Conservation (phyloP, 371 early-diverging fungal species). For the Rhizopus sp. region DNA sequence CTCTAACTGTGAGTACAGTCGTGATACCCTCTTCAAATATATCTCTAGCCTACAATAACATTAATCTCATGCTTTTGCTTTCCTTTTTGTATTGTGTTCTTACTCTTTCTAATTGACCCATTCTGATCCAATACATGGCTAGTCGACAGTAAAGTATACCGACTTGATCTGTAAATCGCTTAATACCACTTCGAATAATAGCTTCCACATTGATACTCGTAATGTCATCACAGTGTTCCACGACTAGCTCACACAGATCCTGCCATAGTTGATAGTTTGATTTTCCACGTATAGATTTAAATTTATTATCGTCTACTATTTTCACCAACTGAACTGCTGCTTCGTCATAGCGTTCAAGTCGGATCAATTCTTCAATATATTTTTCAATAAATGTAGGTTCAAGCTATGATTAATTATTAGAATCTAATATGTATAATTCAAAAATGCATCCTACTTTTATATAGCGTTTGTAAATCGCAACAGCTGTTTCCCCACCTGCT, state of each 20-base stretch:
- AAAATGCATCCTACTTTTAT: constrained; percentile 60
- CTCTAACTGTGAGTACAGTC: constrained; percentile 85
- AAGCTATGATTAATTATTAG: constrained; percentile 33
- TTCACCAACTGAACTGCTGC: constrained; percentile 80
- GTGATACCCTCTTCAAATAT: constrained; percentile 93
- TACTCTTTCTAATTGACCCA: constrained; percentile 78
- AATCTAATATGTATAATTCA: neutral
- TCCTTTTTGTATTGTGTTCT: neutral
- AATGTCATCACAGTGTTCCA: constrained; percentile 73
- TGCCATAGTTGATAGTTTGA: constrained; percentile 87
- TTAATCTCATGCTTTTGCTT: neutral
- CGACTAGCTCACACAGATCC: constrained; percentile 82
- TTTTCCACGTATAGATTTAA: constrained; percentile 71
- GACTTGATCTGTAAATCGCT: constrained; percentile 82
- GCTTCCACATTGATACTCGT: constrained; percentile 72
- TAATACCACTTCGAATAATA: constrained; percentile 88
- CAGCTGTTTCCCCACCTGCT: constrained; percentile 83
- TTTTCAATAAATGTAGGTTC: constrained; percentile 74
- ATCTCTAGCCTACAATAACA: constrained; percentile 66
- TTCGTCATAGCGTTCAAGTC: constrained; percentile 75
- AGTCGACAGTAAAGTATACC: constrained; percentile 89
- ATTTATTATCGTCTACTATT: constrained; percentile 73
- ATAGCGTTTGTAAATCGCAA: constrained; percentile 81
- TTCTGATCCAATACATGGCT: constrained; percentile 82
- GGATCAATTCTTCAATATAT: constrained; percentile 73